phyloP scores from a whole-genome alignment of 2,329 filamentous ascomycete genomes.

The Lecanicillium sp. region DNA sequence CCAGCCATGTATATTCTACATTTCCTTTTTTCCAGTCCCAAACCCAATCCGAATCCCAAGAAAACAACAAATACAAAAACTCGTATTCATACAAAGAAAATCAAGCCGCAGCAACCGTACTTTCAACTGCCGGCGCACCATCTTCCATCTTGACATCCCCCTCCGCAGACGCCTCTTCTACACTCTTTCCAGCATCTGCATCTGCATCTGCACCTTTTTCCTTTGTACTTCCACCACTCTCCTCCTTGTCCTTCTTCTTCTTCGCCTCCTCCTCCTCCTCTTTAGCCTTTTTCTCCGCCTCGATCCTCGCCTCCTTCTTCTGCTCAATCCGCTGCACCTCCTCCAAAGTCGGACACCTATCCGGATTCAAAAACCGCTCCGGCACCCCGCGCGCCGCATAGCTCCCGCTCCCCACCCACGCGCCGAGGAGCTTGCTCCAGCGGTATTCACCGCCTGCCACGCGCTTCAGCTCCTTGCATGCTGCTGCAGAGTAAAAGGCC shows the following conservation, averaged over 20 bases:
- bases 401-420: slow-evolving; percentile 66
- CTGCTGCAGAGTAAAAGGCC: slow-evolving; percentile 68
- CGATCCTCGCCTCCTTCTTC: slow-evolving; percentile 14
- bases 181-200: not conserved
- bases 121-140: too few relatives aligned
- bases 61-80: too few relatives aligned
- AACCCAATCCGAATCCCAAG: too few relatives aligned
- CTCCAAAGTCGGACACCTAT: slow-evolving; percentile 9
- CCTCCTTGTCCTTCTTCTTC: slow-evolving; percentile 10
- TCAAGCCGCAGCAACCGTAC: too few relatives aligned
- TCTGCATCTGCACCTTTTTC: slow-evolving; percentile 2
- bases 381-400: slow-evolving; percentile 70
- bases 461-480: slow-evolving; percentile 74
- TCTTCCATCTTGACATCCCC: not conserved
- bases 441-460: slow-evolving; percentile 65
- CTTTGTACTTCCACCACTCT: not conserved
- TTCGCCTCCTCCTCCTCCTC: slow-evolving; percentile 10
- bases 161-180: not conserved
- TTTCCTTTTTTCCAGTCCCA: too few relatives aligned
- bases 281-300: slow-evolving; percentile 7
- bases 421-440: slow-evolving; percentile 75
- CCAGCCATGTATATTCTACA: too few relatives aligned
- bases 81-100: too few relatives aligned
- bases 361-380: slow-evolving; percentile 54
- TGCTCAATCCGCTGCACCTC: slow-evolving; percentile 15